Base-by-base conservation (phyloP, 2,329 filamentous ascomycete species). In the Phialophora macrospora region DNA sequence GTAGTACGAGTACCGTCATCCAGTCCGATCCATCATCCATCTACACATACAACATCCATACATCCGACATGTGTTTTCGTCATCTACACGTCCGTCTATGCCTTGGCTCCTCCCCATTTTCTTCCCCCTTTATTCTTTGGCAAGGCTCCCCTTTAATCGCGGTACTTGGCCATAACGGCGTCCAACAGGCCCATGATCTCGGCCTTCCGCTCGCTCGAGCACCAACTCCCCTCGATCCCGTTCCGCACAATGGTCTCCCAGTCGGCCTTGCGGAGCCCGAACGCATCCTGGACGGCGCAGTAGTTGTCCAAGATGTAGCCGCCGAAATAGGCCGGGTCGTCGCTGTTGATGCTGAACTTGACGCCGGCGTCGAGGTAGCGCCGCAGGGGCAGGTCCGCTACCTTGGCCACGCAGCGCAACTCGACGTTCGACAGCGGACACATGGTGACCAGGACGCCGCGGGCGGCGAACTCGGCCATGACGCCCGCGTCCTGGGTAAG, bases 251-350 rank as follows among this genome's bases (percentile, higher is more conserved):
- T 88, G 5, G 73, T 77, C 69, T 79, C 82, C 91, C 90, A 93
- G 61, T 93, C 89, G n/a, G 79, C 76, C 3, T 87, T 77, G 24
- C 76, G 82, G 69, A 93, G 76, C 3, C 79, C 74, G 75, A 92
- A 92, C 0, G 88, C 86, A 49, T 91, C 87, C 75, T 93, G 90
- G 32, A 93, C 88, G 0, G 88, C 88, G 72, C 86, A 89, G 77
- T 90, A 93, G 71, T 92, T 92, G 72, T 90, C 88, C 59, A 90
- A 78, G 60, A 93, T 85, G 75, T 92, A 92, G 0, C 86, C 88
- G 2, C 89, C 89, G 78, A 93, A 93, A 74, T 91, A 91, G 11
- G 88, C 88, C 65, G 89, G 89, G 73, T 91, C 88, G 73, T 92
- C 89, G 70, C 87, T 89, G 76, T 92, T 92, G 75, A 92, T 85